Conservation (phyloP, 352 stramenopile genomes). For the Pseudoperonospora humuli region DNA sequence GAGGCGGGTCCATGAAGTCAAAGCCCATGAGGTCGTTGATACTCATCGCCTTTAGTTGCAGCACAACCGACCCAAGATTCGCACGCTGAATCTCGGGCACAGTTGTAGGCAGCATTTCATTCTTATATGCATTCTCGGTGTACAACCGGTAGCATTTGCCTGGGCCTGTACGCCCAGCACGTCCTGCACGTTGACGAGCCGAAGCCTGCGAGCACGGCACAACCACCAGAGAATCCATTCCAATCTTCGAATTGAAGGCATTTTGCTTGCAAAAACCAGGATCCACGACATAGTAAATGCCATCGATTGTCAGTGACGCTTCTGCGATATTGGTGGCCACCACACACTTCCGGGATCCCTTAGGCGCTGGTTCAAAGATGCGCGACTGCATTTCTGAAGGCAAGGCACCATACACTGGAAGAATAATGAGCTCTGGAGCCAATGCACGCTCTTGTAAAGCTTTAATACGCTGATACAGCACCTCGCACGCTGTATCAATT, state of each 20-base stretch:
- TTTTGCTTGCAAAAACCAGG: conserved; percentile 98
- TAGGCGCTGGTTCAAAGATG: conserved; percentile 97
- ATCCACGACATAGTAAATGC: conserved; percentile 92
- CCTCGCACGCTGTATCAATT: conserved; percentile 98
- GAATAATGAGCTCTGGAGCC: conserved; percentile 96
- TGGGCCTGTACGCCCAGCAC: conserved; percentile 96
- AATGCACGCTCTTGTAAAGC: conserved; percentile 89
- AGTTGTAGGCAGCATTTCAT: conserved; percentile 95
- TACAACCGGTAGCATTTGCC: conserved; percentile 99
- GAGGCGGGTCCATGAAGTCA: conserved; percentile 99
- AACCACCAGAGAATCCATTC: conserved; percentile 99
- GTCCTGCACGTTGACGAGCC: conserved; percentile 94
- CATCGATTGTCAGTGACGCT: conserved; percentile 99
- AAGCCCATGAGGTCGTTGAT: conserved; percentile 99
- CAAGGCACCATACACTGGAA: conserved; percentile 96
- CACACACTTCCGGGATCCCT: conserved; percentile 95
- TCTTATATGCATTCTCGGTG: conserved; percentile 97
- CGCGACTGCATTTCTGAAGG: conserved; percentile 98
- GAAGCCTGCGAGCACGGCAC: conserved; percentile 97
- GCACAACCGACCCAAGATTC: conserved; percentile 96
- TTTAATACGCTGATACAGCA: conserved; percentile 97
- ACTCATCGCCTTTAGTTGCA: conserved; percentile 99
- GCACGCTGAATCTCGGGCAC: conserved; percentile 99
- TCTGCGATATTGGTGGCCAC: conserved; percentile 99
- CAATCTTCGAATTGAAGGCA: conserved; percentile 98